Evolutionary conservation across 1,284 basidiomycete species (phyloP).

Genomic region (Coniferiporia sulphurascens): DNA sequence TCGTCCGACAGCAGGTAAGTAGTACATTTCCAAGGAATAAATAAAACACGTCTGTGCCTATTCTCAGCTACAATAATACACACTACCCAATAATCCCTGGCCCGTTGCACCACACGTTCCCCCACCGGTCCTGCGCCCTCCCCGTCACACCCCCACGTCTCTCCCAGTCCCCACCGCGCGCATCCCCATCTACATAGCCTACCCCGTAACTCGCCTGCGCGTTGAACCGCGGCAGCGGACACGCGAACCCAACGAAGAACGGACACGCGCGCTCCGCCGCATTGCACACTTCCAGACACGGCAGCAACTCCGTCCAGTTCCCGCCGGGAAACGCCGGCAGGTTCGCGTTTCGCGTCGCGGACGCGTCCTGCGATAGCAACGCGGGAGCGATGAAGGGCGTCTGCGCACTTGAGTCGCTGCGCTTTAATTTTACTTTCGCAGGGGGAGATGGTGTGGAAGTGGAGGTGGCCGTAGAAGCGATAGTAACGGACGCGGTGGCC

Average conservation of each 20-base stretch:
- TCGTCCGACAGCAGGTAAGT: neutral
- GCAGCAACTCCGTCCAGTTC: constrained; percentile 58
- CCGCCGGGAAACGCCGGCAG: constrained; percentile 39
- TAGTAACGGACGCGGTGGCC: constrained; percentile 24
- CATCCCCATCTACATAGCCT: constrained; percentile 57
- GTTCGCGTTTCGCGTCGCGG: constrained; percentile 39
- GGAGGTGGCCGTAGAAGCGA: constrained; percentile 22
- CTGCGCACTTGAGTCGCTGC: constrained; percentile 1
- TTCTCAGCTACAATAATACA: neutral
- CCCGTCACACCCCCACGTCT: constrained; percentile 47
- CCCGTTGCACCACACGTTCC: constrained; percentile 70
- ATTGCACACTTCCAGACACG: constrained; percentile 76
- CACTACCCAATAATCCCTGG: constrained; percentile 5
- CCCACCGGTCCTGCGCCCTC: constrained; percentile 59
- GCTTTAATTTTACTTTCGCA: constrained; percentile 16
- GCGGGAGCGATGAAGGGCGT: constrained; percentile 32
- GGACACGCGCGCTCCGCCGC: constrained; percentile 75
- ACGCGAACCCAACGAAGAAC: constrained; percentile 64
- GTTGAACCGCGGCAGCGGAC: constrained; percentile 60
- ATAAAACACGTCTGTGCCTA: neutral
- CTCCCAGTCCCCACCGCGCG: constrained; percentile 25
- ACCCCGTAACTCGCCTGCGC: constrained; percentile 72
- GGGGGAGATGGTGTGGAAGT: constrained; percentile 27
- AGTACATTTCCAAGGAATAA: neutral
- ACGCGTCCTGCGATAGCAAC: constrained; percentile 36